Evolutionary conservation across 129 eudicot genomes (phyloP).

Genomic region (Chrysanthemum lavandulifolium): DNA sequence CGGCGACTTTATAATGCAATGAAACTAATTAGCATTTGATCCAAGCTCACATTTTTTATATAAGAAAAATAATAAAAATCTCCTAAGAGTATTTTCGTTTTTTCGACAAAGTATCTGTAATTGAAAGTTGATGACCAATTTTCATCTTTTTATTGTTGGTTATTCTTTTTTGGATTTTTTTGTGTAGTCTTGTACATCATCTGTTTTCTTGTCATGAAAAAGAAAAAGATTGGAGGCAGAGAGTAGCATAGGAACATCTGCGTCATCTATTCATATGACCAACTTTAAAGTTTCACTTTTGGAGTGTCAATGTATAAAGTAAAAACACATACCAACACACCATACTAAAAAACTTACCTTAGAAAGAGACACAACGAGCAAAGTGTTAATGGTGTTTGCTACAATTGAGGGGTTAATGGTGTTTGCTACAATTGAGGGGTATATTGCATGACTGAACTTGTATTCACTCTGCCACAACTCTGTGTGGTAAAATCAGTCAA

Average conservation of each 20-base stretch:
- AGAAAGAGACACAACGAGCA: conserved; percentile 22
- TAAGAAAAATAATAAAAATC: too few relatives aligned
- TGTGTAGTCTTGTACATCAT: too few relatives aligned
- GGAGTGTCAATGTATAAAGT: conserved; percentile 25
- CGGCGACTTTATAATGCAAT: too few relatives aligned
- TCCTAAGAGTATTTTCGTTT: too few relatives aligned
- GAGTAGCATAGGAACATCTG: conserved; percentile 25
- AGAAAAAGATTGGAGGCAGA: neutral
- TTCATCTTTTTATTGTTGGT: too few relatives aligned
- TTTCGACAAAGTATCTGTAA: too few relatives aligned
- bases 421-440: conserved; percentile 20
- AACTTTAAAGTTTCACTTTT: conserved; percentile 31
- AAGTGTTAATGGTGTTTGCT: conserved; percentile 31
- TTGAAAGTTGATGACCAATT: too few relatives aligned
- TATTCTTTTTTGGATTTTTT: too few relatives aligned
- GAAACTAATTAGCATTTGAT: too few relatives aligned
- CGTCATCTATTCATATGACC: conserved; percentile 28
- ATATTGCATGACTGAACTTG: conserved; percentile 25
- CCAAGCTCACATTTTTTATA: too few relatives aligned
- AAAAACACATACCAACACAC: neutral
- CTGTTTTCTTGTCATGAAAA: neutral
- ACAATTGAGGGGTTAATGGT: conserved; percentile 23
- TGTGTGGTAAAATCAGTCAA: conserved; percentile 31
- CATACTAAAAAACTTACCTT: conserved; percentile 10
- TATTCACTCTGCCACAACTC: neutral